phyloP scores from a whole-genome alignment of 2,329 filamentous ascomycete genomes.

The Biscogniauxia sp. region DNA sequence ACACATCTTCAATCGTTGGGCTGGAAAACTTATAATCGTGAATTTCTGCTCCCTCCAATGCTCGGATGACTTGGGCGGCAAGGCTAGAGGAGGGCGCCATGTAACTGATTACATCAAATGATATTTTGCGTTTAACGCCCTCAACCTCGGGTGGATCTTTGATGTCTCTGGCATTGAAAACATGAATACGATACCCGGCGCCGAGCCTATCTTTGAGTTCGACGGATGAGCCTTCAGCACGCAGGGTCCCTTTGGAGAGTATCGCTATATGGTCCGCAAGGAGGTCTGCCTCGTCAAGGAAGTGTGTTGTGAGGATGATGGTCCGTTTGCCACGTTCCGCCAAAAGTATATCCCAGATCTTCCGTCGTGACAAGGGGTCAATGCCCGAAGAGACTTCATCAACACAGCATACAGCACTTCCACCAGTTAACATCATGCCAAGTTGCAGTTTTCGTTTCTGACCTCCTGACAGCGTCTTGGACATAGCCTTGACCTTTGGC shows the following conservation, averaged over 20 bases:
- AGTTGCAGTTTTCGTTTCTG: slow-evolving; percentile 92
- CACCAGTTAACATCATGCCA: slow-evolving; percentile 93
- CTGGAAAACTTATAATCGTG: slow-evolving; percentile 81
- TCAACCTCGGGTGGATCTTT: slow-evolving; percentile 49
- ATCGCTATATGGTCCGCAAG: slow-evolving; percentile 87
- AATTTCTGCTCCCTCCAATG: slow-evolving; percentile 65
- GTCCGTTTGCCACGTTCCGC: slow-evolving; percentile 79
- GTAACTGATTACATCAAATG: slow-evolving; percentile 73
- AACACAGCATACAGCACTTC: slow-evolving; percentile 82
- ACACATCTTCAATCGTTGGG: slow-evolving; percentile 90
- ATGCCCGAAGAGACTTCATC: slow-evolving; percentile 89
- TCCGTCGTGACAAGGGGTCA: slow-evolving; percentile 80
- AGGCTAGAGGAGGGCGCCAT: slow-evolving; percentile 66
- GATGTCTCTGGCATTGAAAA: slow-evolving; percentile 57
- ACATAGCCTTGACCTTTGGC: slow-evolving; percentile 67
- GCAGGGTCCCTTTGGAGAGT: slow-evolving; percentile 77
- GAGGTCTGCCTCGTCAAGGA: slow-evolving; percentile 88
- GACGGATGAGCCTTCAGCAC: slow-evolving; percentile 80
- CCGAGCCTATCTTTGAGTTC: slow-evolving; percentile 80
- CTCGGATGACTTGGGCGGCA: slow-evolving; percentile 68
- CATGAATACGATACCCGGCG: slow-evolving; percentile 79
- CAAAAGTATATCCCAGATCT: slow-evolving; percentile 92
- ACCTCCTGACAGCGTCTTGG: slow-evolving; percentile 80
- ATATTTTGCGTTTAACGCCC: slow-evolving; percentile 54
- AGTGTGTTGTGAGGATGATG: slow-evolving; percentile 87